Base-by-base conservation (phyloP, 2,329 filamentous ascomycete species). In the Colletotrichum aenigma region DNA sequence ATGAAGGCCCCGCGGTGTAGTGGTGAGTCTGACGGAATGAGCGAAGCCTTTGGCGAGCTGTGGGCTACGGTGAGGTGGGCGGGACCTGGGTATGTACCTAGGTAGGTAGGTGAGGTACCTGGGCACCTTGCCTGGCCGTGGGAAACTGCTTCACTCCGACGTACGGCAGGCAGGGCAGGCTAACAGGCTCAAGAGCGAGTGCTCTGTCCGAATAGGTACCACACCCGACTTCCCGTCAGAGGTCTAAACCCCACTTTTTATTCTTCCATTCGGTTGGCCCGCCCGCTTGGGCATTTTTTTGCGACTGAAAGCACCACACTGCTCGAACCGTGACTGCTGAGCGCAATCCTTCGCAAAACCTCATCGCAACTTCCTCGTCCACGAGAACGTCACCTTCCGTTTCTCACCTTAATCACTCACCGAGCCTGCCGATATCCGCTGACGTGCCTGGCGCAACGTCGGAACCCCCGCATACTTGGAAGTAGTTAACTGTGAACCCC, bases 371-470 rank as follows among this genome's bases (percentile, higher is more conserved):
- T 72, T 60, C 75, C 68, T 66, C 72, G 61, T 61, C 52, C 60
- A 69, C 66, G 65, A 75, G 74, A 75, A 75, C 74, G 43, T 64
- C 70, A 60, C 30, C 64, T 21, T 65, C 28, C 66, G 66, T 61
- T 62, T 60, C 61, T 30, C 38, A 62, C 70, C 60, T 67, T 61
- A 56, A 56, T 52, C 32, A 34, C 34, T 18, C 64, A n/a, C 62
- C 70, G 56, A 73, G 21, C 64, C 60, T 55, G 36, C 61, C 66
- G 55, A 78, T 73, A 75, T 70, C 80, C 80, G 70, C 64, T 73
- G 70, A 75, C 70, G 85, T 86, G 84, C 84, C 84, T 85, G 85
- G 85, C 77, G 84, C 85, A 86, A 84, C 82, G 80, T 83, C 79
- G 78, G 70, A 71, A 58, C 48, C 68, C 69, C 64, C 55, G 32